Evolutionary conservation across 768 basidiomycete species (phyloP), one percentile per base, ranked within the genome.

Genomic region (Mycena leptocephala): DNA sequence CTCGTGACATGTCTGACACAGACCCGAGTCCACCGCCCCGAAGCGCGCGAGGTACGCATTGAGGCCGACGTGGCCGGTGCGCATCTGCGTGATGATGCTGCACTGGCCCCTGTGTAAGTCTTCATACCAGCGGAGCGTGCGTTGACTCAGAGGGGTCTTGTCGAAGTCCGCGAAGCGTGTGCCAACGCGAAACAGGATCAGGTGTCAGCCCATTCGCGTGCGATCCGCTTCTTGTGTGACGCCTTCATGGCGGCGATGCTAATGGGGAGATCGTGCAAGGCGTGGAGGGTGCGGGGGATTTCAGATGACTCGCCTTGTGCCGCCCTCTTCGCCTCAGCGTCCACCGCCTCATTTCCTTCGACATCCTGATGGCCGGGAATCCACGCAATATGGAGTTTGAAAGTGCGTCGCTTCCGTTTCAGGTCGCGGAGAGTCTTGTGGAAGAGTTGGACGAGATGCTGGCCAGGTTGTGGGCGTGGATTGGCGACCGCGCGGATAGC

Each of bases 11-110:
- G 20, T 20, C 18, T 22, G 20, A n/a, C 56, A 58, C 1, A 58
- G 32, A 13, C 24, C 2, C 5, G 79, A 72, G 58, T 78, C 78
- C 0, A 56, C 43, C 11, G 55, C 69, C 5, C 33, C 26, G 62
- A 83, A 72, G 56, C 71, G 46, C 32, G 78, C 32, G 3, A 88
- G 82, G 76, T 85, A 79, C 14, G 67, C 30, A 53, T 84, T 80
- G 1, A 86, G 80, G 0, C 81, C 80, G 13, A 72, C 72, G 59
- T 86, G 85, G 2, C 81, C 82, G 5, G 83, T 82, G 8, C 83
- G 69, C 3, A 86, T 81, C 55, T 85, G 84, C 18, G 82, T 73
- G 24, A 85, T 75, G 2, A 83, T 20, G n/a, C 75, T 73, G 30
- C 78, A 69, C 14, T 81, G 76, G 9, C 56, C 30, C 3, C 78